These are phyloP conservation scores for Mortierella sp. DNA, from an alignment of 371 early-diverging fungal genomes.

Conservation along the genomic window DNA sequence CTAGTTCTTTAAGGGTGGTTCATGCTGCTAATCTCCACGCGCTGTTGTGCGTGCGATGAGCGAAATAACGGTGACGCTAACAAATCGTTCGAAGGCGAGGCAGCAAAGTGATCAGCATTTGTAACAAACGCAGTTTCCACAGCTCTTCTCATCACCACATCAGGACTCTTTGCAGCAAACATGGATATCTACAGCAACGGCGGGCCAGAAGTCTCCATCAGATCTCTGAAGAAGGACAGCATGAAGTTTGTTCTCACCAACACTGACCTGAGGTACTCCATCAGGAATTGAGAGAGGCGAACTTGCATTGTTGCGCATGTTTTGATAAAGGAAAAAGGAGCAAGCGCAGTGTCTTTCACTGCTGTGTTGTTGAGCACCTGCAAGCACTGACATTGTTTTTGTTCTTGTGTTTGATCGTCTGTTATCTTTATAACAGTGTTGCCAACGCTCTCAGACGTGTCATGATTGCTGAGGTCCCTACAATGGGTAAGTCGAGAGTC, in stretches of 20 bases:
- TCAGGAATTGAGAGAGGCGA: neutral
- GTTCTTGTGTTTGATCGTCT: neutral
- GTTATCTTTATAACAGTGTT: conserved; percentile 64
- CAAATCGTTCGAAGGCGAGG: neutral
- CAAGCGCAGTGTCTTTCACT: conserved; percentile 4
- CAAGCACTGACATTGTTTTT: neutral
- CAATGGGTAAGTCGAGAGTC: conserved; percentile 75
- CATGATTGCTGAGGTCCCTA: conserved; percentile 99
- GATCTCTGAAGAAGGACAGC: conserved; percentile 76
- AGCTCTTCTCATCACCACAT: conserved; percentile 13
- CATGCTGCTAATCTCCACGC: neutral
- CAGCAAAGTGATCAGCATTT: neutral
- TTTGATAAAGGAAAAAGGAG: no score
- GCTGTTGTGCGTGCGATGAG: neutral
- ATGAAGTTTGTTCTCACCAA: conserved; percentile 84
- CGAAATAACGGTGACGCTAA: neutral
- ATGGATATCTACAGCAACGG: conserved; percentile 59
- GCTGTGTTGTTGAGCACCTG: neutral
- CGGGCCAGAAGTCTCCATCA: conserved; percentile 82
- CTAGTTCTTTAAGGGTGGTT: neutral
- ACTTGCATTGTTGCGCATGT: neutral
- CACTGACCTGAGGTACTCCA: conserved; percentile 79
- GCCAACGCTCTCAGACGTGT: conserved; percentile 98
- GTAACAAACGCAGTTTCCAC: neutral
- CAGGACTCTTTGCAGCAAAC: conserved; percentile 1